These are phyloP conservation scores for Boletellus sp. DNA, from an alignment of 768 basidiomycete species.

Conservation along the genomic window DNA sequence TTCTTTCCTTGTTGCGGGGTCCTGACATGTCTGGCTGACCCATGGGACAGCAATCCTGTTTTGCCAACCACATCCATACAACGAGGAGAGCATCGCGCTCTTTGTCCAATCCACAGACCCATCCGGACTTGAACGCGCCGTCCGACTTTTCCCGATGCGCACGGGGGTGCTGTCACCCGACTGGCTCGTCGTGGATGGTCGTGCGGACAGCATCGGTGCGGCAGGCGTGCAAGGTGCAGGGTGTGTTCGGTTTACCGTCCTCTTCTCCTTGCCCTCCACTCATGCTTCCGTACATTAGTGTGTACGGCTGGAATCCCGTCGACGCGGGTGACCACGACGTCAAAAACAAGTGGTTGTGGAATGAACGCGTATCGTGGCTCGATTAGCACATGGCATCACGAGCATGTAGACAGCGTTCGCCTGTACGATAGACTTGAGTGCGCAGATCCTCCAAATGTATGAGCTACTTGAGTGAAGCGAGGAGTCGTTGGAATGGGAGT, in stretches of 20 bases:
- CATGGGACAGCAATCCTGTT: constrained; percentile 48
- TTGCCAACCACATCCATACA: constrained; percentile 40
- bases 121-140: constrained; percentile 60
- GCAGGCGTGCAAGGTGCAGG: constrained; percentile 80
- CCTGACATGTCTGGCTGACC: neutral
- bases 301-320: constrained; percentile 18
- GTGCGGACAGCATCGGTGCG: constrained; percentile 58
- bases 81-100: constrained; percentile 36
- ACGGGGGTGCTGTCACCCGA: constrained; percentile 77
- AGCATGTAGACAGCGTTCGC: constrained; percentile 23
- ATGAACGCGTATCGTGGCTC: constrained; percentile 49
- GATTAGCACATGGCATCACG: constrained; percentile 29
- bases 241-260: constrained; percentile 38
- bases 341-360: constrained; percentile 41
- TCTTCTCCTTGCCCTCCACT: too few species aligned
- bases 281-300: constrained; percentile 7
- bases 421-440: constrained; percentile 14
- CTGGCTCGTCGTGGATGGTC: constrained; percentile 63
- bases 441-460: too few species aligned
- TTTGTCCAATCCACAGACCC: constrained; percentile 59
- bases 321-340: constrained; percentile 21
- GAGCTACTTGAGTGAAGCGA: too few species aligned
- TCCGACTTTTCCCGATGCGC: constrained; percentile 77
- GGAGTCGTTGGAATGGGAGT: too few species aligned
- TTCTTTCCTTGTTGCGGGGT: neutral